phyloP scores from a whole-genome alignment of 768 basidiomycete genomes.

The Mycena amicta region DNA sequence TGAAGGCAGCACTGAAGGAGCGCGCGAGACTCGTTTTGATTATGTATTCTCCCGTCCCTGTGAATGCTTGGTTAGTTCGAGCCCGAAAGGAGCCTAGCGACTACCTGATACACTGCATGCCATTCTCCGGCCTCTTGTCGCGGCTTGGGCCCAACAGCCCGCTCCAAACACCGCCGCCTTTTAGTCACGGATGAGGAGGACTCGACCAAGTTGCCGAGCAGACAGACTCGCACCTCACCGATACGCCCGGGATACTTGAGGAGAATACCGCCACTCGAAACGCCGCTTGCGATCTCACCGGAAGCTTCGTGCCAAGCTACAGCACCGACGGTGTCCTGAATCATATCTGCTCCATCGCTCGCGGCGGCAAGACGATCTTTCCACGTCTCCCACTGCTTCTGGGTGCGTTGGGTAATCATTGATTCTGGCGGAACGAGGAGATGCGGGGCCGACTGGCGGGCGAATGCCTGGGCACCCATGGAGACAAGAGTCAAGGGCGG shows the following conservation, averaged over 20 bases:
- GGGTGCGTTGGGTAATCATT: slow-evolving; percentile 54
- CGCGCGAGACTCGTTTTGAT: slow-evolving; percentile 43
- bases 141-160: slow-evolving; percentile 57
- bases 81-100: background rate
- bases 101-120: slow-evolving; percentile 59
- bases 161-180: slow-evolving; percentile 60
- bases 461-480: slow-evolving; percentile 63
- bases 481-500: slow-evolving; percentile 72
- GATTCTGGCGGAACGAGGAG: slow-evolving; percentile 41
- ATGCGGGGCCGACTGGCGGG: slow-evolving; percentile 31
- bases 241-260: slow-evolving; percentile 74
- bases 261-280: slow-evolving; percentile 83
- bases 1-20: slow-evolving; percentile 38
- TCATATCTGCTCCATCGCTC: slow-evolving; percentile 26
- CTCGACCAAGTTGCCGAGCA: too few species aligned
- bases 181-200: background rate
- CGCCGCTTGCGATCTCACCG: slow-evolving; percentile 61
- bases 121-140: slow-evolving; percentile 21
- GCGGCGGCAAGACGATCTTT: slow-evolving; percentile 38
- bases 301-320: slow-evolving; percentile 52
- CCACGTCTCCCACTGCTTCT: slow-evolving; percentile 65
- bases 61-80: background rate
- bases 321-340: slow-evolving; percentile 87
- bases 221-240: slow-evolving; percentile 58
- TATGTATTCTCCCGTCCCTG: slow-evolving; percentile 47